A percentile compares a stretch with the other conserved stretches of the same genome.
Conservation (phyloP, 495 filamentous ascomycete genomes). For the Daldinia decipiens region DNA sequence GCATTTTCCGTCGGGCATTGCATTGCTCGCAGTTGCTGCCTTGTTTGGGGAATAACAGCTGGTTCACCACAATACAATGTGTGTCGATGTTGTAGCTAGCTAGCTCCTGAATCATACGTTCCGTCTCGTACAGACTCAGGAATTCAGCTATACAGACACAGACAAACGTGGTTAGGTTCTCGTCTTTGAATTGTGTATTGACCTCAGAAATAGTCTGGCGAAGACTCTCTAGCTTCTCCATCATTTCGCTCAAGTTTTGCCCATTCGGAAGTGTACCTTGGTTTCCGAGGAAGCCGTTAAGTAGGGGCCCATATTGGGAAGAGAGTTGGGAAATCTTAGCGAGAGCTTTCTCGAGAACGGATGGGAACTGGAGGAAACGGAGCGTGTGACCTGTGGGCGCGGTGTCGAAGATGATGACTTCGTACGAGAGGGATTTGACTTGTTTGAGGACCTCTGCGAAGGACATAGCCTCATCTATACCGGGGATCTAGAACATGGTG, state of each 20-base stretch:
- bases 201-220: conserved; percentile 94
- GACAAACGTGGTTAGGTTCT: conserved; percentile 95
- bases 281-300: conserved; percentile 88
- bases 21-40: conserved; percentile 93
- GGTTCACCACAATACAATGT: conserved; percentile 97
- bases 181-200: conserved; percentile 97
- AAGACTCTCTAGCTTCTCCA: conserved; percentile 92
- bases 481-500: conserved; percentile 75
- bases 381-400: conserved; percentile 99
- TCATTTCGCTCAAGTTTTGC: conserved; percentile 87
- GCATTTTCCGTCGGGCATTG: conserved; percentile 94
- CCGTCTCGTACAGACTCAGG: conserved; percentile 95
- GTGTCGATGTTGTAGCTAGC: conserved; percentile 94
- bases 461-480: conserved; percentile 99
- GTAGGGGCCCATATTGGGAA: conserved; percentile 92
- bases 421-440: conserved; percentile 98
- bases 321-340: conserved; percentile 96
- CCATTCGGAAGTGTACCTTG: conserved; percentile 87
- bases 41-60: conserved; percentile 91
- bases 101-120: conserved; percentile 99
- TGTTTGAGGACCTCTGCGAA: conserved; percentile 99
- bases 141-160: conserved; percentile 99
- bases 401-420: conserved; percentile 98
- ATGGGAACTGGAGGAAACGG: conserved; percentile 98
- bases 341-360: conserved; percentile 96